Evolutionary conservation across 1,284 basidiomycete genomes (phyloP).

Genomic region (Sporisorium graminicola): DNA sequence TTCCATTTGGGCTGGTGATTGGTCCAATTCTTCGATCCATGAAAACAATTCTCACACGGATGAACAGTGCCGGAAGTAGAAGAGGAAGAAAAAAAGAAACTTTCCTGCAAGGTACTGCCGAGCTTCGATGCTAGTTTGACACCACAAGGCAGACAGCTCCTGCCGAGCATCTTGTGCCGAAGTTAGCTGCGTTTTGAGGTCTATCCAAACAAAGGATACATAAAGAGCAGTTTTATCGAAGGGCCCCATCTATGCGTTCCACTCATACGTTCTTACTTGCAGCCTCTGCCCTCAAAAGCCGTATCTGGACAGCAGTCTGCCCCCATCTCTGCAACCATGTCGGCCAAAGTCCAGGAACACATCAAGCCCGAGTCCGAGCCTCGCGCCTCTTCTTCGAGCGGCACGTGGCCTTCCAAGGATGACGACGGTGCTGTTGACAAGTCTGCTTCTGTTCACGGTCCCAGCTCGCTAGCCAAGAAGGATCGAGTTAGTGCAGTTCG

Average conservation of each 20-base stretch:
- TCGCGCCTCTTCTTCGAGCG: constrained; percentile 12
- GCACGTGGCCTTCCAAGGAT: constrained; percentile 12
- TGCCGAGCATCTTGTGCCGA: neutral
- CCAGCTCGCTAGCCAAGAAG: neutral
- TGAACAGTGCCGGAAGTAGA: neutral
- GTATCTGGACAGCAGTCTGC: no score
- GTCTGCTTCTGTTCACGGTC: constrained; percentile 6
- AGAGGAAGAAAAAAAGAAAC: neutral
- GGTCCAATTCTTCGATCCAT: no score
- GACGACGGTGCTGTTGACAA: neutral
- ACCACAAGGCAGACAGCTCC: neutral
- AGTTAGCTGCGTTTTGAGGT: neutral
- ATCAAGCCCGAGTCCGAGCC: constrained; percentile 5
- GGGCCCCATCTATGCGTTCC: neutral
- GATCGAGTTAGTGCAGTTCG: constrained; percentile 12
- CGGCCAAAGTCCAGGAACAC: constrained; percentile 1
- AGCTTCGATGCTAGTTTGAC: neutral
- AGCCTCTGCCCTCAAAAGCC: neutral
- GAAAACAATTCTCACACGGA: no score
- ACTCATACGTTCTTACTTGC: neutral
- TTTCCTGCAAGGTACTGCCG: constrained; percentile 12
- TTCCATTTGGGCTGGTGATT: no score
- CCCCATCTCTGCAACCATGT: neutral
- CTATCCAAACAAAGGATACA: neutral
- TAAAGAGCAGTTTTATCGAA: neutral